phyloP scores from a whole-genome alignment of 192 early-diverging fungal species.

The Radiomyces spectabilis region DNA sequence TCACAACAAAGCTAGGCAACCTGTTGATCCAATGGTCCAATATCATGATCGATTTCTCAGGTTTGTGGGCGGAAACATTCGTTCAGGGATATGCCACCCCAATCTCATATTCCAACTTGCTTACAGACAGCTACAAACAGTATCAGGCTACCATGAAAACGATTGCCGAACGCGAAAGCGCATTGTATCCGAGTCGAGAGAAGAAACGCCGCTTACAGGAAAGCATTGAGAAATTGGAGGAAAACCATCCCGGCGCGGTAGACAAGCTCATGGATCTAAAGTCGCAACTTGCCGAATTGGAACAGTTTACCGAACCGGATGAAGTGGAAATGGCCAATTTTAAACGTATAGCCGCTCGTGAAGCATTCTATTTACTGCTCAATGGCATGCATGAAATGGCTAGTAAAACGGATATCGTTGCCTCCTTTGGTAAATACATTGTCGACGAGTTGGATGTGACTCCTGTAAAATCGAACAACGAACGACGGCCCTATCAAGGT shows the following conservation, averaged over 20 bases:
- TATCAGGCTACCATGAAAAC: slow-evolving; percentile 20
- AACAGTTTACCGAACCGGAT: slow-evolving; percentile 5
- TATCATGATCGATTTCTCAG: slow-evolving; percentile 16
- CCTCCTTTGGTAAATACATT: slow-evolving; percentile 27
- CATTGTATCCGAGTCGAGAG: slow-evolving; percentile 2
- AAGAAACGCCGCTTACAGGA: slow-evolving; percentile 14
- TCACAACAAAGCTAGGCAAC: slow-evolving; percentile 22
- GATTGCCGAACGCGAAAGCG: slow-evolving; percentile 17
- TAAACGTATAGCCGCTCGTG: slow-evolving; percentile 18
- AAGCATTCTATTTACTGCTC: slow-evolving; percentile 23
- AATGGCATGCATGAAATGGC: slow-evolving; percentile 28
- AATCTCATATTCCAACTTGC: not conserved
- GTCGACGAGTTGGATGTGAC: slow-evolving; percentile 24
- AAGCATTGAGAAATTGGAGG: slow-evolving; percentile 11
- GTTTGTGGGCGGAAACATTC: not conserved
- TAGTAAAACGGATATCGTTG: slow-evolving; percentile 25
- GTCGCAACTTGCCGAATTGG: slow-evolving; percentile 7
- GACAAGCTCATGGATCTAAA: slow-evolving; percentile 11
- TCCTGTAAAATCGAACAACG: slow-evolving; percentile 11
- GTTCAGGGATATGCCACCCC: not conserved
- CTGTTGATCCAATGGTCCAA: slow-evolving; percentile 19
- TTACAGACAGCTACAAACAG: slow-evolving; percentile 18
- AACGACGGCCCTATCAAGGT: slow-evolving; percentile 14
- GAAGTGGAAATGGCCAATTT: slow-evolving; percentile 26
- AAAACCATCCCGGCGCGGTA: slow-evolving; percentile 10